Percentiles rank a stretch among this genome's conserved stretches.
These are phyloP conservation scores for Basidioascus undulatus DNA, from an alignment of 768 basidiomycete genomes.

Conservation along the genomic window DNA sequence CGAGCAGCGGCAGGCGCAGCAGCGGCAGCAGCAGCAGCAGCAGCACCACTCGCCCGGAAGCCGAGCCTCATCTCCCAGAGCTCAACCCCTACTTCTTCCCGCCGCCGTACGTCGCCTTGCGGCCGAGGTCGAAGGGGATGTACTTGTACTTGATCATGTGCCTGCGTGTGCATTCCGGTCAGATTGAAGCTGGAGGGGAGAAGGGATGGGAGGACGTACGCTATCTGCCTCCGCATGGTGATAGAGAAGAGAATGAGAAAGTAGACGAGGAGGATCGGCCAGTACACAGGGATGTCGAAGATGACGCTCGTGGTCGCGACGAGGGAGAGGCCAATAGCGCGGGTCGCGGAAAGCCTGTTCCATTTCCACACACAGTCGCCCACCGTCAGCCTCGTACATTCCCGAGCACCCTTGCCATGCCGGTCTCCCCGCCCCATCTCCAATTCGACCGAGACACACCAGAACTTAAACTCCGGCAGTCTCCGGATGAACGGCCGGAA, in stretches of 20 bases:
- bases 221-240: conserved; percentile 89
- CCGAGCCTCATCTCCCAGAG: too few relatives aligned
- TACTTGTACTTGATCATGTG: conserved; percentile 99
- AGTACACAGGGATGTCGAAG: conserved; percentile 94
- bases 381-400: too few relatives aligned
- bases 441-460: conserved; percentile 26
- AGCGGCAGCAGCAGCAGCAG: too few relatives aligned
- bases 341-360: conserved; percentile 74
- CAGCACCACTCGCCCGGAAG: too few relatives aligned
- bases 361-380: too few relatives aligned
- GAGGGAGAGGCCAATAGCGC: conserved; percentile 60
- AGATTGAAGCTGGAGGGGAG: conserved; percentile 1
- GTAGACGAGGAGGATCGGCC: conserved; percentile 94
- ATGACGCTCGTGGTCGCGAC: conserved; percentile 33
- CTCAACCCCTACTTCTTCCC: too few relatives aligned
- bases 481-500: conserved; percentile 90
- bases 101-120: conserved; percentile 62
- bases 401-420: too few relatives aligned
- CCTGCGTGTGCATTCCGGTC: conserved; percentile 20
- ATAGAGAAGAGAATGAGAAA: conserved; percentile 84
- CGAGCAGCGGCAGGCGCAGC: too few relatives aligned
- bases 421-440: too few relatives aligned
- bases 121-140: conserved; percentile 81
- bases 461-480: conserved; percentile 91
- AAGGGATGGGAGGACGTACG: conserved; percentile 30